Evolutionary conservation across 208 protist species (phyloP).

Genomic region (Leishmania turanica): DNA sequence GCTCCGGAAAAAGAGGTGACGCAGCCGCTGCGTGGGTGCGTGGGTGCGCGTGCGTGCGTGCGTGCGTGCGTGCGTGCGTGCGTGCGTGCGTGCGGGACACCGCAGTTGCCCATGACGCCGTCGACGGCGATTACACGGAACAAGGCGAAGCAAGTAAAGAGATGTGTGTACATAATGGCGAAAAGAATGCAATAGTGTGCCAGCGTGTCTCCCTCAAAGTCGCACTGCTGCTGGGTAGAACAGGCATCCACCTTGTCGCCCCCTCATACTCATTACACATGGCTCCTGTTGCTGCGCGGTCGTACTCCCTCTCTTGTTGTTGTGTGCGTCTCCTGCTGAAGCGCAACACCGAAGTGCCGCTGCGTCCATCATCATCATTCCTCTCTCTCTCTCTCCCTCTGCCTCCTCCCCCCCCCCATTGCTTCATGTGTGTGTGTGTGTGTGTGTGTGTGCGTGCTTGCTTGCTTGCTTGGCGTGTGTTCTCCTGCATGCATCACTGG

Average conservation of each 20-base stretch:
- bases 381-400: background rate
- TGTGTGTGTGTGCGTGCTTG: too few species aligned
- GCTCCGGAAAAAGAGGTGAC: constrained; percentile 25
- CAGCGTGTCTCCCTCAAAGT: background rate
- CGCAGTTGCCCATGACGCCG: background rate
- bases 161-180: background rate
- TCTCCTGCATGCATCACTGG: background rate
- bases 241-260: background rate
- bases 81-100: background rate
- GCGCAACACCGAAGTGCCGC: background rate
- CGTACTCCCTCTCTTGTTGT: background rate
- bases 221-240: background rate
- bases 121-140: background rate
- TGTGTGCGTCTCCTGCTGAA: background rate
- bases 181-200: background rate
- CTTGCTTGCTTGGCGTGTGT: background rate
- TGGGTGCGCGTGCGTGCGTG: too few species aligned
- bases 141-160: background rate
- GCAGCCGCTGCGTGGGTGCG: background rate
- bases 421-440: background rate
- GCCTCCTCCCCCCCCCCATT: background rate
- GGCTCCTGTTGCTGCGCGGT: background rate
- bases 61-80: too few species aligned
- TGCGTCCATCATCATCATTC: background rate
- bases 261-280: background rate